Evolutionary conservation across 306 rosid species (phyloP).

Genomic region (Pyrus betulifolia): DNA sequence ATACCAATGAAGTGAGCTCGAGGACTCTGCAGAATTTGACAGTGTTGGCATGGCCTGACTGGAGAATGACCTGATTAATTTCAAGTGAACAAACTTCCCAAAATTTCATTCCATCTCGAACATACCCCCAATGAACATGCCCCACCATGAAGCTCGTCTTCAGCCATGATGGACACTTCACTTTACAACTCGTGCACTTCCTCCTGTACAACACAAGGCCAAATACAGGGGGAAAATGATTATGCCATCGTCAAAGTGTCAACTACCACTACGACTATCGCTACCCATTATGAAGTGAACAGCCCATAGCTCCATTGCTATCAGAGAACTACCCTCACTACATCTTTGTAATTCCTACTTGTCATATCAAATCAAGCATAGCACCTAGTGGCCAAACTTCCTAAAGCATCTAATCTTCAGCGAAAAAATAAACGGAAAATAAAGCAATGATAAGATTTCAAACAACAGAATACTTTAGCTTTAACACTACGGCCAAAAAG

Average conservation of each 20-base stretch:
- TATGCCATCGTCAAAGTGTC: constrained; percentile 95
- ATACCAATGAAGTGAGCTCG: constrained; percentile 35
- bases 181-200: constrained; percentile 74
- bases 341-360: constrained; percentile 50
- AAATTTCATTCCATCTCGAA: constrained; percentile 45
- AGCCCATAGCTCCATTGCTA: constrained; percentile 77
- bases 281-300: constrained; percentile 74
- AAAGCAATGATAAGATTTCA: constrained; percentile 20
- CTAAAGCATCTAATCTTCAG: constrained; percentile 18
- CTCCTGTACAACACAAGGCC: constrained; percentile 99
- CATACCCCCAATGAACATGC: constrained; percentile 43
- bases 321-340: constrained; percentile 53
- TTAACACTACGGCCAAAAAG: constrained; percentile 49
- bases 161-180: constrained; percentile 95
- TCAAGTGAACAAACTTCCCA: constrained; percentile 45
- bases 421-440: neutral
- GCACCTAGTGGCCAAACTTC: constrained; percentile 31
- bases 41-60: constrained; percentile 35
- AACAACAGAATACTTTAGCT: constrained; percentile 40
- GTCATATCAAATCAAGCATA: constrained; percentile 34
- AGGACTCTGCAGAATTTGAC: constrained; percentile 42
- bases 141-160: constrained; percentile 45
- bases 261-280: constrained; percentile 86
- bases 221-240: constrained; percentile 99
- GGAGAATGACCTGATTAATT: constrained; percentile 21